Evolutionary conservation across 345 rosid species (phyloP).

Genomic region (Hibiscus trionum): DNA sequence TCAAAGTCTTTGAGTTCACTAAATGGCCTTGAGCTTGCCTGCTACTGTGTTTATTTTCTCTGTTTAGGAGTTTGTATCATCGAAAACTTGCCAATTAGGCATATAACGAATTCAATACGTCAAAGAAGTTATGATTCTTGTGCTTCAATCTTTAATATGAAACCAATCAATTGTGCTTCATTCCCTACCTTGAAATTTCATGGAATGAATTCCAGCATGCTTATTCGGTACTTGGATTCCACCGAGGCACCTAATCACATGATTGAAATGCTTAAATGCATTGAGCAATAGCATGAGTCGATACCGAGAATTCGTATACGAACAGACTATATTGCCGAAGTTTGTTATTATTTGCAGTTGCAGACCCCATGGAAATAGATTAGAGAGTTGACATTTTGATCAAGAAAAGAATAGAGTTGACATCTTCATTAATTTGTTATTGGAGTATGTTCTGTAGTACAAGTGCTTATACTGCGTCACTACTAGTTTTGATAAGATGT

Average conservation of each 20-base stretch:
- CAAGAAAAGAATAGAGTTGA: background rate
- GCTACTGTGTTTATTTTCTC: background rate
- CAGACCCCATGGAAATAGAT: background rate
- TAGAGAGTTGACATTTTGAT: background rate
- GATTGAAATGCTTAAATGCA: background rate
- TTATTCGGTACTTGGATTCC: background rate
- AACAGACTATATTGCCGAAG: background rate
- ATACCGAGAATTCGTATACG: background rate
- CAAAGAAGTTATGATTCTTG: background rate
- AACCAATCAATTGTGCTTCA: background rate
- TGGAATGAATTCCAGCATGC: background rate
- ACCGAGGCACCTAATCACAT: background rate
- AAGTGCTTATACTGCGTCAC: background rate
- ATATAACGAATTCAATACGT: background rate
- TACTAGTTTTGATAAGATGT: background rate
- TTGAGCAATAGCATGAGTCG: background rate
- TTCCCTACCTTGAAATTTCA: background rate
- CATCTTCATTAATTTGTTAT: background rate
- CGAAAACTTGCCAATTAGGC: background rate
- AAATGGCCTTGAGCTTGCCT: background rate
- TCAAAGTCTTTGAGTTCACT: conserved; percentile 40
- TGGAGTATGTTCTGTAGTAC: background rate
- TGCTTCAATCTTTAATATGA: background rate
- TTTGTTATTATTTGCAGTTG: background rate
- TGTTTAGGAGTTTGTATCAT: background rate